Evolutionary conservation across 257 asterid species (phyloP).

Genomic region (Solanum neorickii): DNA sequence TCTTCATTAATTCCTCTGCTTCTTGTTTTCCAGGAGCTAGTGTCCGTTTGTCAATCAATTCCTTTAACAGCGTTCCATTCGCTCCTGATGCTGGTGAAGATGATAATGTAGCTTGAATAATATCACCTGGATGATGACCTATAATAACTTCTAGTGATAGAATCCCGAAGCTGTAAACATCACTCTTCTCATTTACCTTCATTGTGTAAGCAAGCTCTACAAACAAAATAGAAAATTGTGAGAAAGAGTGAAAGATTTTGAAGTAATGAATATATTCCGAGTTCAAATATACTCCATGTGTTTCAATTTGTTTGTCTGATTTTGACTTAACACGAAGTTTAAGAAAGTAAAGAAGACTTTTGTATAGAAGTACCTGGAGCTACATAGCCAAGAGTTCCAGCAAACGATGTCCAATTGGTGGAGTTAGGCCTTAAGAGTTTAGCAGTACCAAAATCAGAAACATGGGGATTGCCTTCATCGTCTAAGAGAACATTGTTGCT

Average conservation of each 20-base stretch:
- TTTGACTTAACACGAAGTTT: neutral
- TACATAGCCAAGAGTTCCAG: slow-evolving; percentile 28
- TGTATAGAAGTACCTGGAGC: slow-evolving; percentile 16
- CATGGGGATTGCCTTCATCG: slow-evolving; percentile 15
- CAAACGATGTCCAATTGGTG: slow-evolving; percentile 18
- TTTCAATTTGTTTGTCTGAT: no score
- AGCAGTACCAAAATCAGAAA: slow-evolving; percentile 35
- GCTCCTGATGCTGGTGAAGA: neutral
- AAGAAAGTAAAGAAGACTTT: neutral
- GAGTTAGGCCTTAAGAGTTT: slow-evolving; percentile 15
- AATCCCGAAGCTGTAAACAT: slow-evolving; percentile 25
- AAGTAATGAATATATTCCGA: no score
- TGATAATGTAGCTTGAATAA: neutral
- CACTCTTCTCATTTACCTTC: slow-evolving; percentile 20
- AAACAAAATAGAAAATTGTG: neutral
- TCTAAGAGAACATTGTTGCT: slow-evolving; percentile 25
- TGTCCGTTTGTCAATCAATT: slow-evolving; percentile 14
- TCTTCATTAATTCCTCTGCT: slow-evolving; percentile 4
- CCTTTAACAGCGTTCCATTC: neutral
- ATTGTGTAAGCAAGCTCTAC: slow-evolving; percentile 22
- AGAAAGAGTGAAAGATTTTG: neutral
- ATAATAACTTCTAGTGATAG: slow-evolving; percentile 18
- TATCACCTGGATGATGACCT: slow-evolving; percentile 30
- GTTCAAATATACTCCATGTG: neutral
- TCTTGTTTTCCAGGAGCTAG: slow-evolving; percentile 6